Conservation (phyloP, 2,329 filamentous ascomycete genomes). For the Pseudofabraea citricarpa region DNA sequence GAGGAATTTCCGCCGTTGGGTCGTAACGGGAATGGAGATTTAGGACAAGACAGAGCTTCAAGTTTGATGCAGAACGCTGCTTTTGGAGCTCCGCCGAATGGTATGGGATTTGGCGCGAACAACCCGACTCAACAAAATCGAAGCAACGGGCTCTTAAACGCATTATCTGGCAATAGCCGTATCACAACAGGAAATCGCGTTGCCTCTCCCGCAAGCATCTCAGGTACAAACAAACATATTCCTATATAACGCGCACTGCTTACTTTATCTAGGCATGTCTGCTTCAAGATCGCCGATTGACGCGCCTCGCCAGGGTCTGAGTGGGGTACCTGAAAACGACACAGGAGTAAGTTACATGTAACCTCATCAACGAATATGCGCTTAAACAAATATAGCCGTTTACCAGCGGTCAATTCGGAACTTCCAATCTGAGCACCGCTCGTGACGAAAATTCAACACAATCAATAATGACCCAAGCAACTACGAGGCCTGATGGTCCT, state of each 20-base stretch:
- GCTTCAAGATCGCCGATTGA: constrained; percentile 23
- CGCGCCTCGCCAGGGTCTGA: constrained; percentile 15
- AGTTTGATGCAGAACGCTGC: constrained; percentile 51
- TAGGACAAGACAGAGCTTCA: constrained; percentile 48
- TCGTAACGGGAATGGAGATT: constrained; percentile 51
- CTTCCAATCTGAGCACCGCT: constrained; percentile 12
- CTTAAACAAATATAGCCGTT: constrained; percentile 15
- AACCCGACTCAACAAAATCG: constrained; percentile 37
- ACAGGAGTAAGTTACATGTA: constrained; percentile 12
- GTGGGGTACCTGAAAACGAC: constrained; percentile 18
- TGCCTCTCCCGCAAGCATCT: constrained; percentile 22
- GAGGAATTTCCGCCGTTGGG: constrained; percentile 62
- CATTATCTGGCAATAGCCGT: constrained; percentile 55
- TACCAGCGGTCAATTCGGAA: constrained; percentile 17
- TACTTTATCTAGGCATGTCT: constrained; percentile 15
- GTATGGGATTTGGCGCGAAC: constrained; percentile 28
- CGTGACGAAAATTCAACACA: constrained; percentile 17
- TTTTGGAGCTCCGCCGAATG: constrained; percentile 44
- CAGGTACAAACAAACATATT: constrained; percentile 21
- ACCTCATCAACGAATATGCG: no score
- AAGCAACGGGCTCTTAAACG: constrained; percentile 59
- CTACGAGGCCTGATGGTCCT: constrained; percentile 16
- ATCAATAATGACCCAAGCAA: constrained; percentile 15
- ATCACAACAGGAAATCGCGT: constrained; percentile 35
- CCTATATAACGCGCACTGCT: no score